Conservation (phyloP, 805 yeast species). For the Yarrowia porcina region DNA sequence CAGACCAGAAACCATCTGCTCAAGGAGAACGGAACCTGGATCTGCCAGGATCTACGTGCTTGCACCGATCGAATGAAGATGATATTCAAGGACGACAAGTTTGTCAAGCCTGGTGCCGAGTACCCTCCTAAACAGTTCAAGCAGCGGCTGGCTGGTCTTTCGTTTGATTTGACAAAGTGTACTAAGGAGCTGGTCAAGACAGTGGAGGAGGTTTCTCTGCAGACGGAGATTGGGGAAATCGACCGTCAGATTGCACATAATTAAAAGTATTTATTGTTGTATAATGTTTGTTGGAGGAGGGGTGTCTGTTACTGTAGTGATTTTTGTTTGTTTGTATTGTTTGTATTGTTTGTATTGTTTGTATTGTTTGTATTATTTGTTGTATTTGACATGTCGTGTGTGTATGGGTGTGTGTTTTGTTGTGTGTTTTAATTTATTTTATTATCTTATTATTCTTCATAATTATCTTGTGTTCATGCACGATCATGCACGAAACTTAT, state of each 20-base stretch:
- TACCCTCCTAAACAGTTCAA: constrained; percentile 85
- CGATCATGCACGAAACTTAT: too few species aligned
- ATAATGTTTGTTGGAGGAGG: background rate
- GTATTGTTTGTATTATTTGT: too few species aligned
- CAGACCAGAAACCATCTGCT: constrained; percentile 81
- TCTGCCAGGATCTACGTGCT: constrained; percentile 79
- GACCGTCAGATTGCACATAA: constrained; percentile 48
- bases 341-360: too few species aligned
- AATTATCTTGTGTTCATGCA: too few species aligned
- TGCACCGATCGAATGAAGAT: constrained; percentile 79
- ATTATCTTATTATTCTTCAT: too few species aligned
- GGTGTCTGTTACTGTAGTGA: too few species aligned
- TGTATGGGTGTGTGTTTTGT: too few species aligned
- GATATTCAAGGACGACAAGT: constrained; percentile 49
- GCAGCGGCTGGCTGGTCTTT: constrained; percentile 92
- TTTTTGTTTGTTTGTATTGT: too few species aligned
- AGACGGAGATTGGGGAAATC: constrained; percentile 77
- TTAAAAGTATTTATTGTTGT: constrained; percentile 16
- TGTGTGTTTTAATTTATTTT: too few species aligned
- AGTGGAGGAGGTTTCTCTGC: constrained; percentile 88
- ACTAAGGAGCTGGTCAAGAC: constrained; percentile 94
- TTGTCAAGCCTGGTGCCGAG: constrained; percentile 38
- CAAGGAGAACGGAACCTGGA: constrained; percentile 89
- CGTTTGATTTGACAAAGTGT: constrained; percentile 93
- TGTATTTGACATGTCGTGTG: too few species aligned